Evolutionary conservation across 2,329 filamentous ascomycete genomes (phyloP).

Genomic region (Aureobasidium sp.): DNA sequence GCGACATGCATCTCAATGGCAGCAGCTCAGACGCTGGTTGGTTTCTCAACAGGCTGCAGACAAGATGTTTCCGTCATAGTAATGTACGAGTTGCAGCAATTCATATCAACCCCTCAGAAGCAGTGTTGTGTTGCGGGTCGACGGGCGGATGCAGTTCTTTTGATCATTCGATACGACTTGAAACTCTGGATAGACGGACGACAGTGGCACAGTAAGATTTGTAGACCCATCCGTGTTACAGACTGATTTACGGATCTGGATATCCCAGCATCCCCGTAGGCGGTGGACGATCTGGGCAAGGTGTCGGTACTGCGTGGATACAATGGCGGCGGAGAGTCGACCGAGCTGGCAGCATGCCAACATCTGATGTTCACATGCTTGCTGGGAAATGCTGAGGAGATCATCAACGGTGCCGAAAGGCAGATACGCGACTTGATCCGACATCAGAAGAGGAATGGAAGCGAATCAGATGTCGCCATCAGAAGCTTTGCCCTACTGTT

Average conservation of each 20-base stretch:
- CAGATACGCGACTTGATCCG: neutral
- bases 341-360: neutral
- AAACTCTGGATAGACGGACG: neutral
- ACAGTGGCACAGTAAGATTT: neutral
- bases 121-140: neutral
- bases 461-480: neutral
- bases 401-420: neutral
- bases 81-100: neutral
- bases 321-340: neutral
- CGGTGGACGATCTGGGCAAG: neutral
- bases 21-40: neutral
- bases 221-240: neutral
- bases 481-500: neutral
- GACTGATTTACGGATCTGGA: neutral
- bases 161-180: neutral
- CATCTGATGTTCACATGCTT: slow-evolving; percentile 7
- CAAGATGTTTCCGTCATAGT: neutral
- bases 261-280: neutral
- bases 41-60: neutral
- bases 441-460: neutral
- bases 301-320: neutral
- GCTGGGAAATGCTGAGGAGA: neutral
- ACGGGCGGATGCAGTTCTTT: neutral
- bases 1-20: neutral
- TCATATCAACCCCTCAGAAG: neutral